Conservation (phyloP, 2,329 filamentous ascomycete species). For the Fusarium hostae region DNA sequence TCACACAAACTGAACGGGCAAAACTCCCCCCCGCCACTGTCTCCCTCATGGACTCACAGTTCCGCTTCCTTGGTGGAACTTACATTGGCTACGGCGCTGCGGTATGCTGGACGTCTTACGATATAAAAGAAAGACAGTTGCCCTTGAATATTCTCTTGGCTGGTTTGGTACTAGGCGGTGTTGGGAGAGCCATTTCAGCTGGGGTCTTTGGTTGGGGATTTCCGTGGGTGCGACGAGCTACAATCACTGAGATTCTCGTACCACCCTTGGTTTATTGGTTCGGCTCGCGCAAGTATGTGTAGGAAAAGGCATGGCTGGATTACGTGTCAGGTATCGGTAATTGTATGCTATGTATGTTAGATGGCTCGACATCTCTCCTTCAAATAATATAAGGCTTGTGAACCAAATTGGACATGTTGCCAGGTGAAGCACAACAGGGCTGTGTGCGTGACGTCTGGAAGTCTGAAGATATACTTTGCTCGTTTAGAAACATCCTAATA, state of each 20-base stretch:
- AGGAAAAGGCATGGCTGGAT: accelerated
- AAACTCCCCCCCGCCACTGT: background rate
- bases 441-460: no score
- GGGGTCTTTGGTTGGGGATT: background rate
- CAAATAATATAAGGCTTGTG: no score
- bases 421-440: no score
- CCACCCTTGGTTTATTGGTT: background rate
- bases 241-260: background rate
- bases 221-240: background rate
- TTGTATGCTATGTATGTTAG: no score
- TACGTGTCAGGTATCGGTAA: no score
- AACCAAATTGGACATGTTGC: background rate
- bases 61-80: background rate
- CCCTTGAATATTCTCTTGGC: background rate
- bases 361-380: no score
- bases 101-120: background rate
- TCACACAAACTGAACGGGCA: background rate
- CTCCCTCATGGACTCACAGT: background rate
- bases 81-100: background rate
- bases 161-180: background rate
- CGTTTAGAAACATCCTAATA: no score
- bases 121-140: background rate
- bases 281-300: background rate
- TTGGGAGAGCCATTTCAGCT: background rate
- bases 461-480: no score